A percentile compares a stretch with the other conserved stretches of the same genome.
Conservation (phyloP, 1,284 basidiomycete genomes). For the Papiliotrema flavescens region DNA sequence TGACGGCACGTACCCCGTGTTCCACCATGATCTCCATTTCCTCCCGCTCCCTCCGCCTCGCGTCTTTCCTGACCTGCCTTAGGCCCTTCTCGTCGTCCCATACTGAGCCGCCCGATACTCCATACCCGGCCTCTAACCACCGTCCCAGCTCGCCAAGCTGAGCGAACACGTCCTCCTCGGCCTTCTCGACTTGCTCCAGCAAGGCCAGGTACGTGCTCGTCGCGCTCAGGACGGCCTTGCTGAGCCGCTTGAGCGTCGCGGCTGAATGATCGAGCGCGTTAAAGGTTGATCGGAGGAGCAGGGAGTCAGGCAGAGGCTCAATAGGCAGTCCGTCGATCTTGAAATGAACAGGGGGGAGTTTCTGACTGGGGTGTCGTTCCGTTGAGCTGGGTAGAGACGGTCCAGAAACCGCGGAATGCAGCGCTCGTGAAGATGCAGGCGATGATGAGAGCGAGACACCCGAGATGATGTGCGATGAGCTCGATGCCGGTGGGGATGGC, state of each 20-base stretch:
- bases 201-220: slow-evolving; percentile 29
- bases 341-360: not conserved
- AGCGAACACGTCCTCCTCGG: slow-evolving; percentile 42
- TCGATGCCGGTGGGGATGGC: not conserved
- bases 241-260: slow-evolving; percentile 35
- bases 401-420: not conserved
- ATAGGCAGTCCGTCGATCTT: slow-evolving; percentile 20
- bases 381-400: not conserved
- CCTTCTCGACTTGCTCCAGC: slow-evolving; percentile 41
- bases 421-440: not conserved
- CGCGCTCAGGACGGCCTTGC: slow-evolving; percentile 34
- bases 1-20: slow-evolving; percentile 31
- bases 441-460: slow-evolving; percentile 3
- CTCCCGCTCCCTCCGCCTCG: slow-evolving; percentile 23
- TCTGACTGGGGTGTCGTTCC: not conserved
- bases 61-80: slow-evolving; percentile 19
- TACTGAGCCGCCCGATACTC: slow-evolving; percentile 6
- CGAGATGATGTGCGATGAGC: not conserved
- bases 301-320: slow-evolving; percentile 40
- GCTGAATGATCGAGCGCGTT: slow-evolving; percentile 41
- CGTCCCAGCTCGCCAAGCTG: slow-evolving; percentile 37
- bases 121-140: slow-evolving; percentile 38
- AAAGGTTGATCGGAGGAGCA: slow-evolving; percentile 44
- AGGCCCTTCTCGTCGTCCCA: slow-evolving; percentile 16
- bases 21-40: slow-evolving; percentile 25